phyloP scores from a whole-genome alignment of 495 filamentous ascomycete genomes.

The Daldinia vernicosa region DNA sequence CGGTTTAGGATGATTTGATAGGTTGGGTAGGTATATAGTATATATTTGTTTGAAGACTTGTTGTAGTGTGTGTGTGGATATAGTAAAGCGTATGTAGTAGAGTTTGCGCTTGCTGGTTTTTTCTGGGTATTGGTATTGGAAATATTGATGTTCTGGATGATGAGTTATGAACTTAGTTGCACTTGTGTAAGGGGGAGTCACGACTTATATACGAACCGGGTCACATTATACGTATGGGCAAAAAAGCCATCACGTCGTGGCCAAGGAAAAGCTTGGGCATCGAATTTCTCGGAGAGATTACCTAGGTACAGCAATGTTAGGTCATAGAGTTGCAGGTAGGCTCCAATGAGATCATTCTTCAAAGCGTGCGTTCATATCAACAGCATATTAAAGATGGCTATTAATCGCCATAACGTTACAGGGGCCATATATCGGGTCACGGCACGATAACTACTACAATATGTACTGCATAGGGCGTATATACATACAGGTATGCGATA shows the following conservation, averaged over 20 bases:
- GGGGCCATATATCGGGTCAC: slow-evolving; percentile 22
- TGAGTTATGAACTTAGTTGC: slow-evolving; percentile 2
- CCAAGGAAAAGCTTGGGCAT: slow-evolving; percentile 28
- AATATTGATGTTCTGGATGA: slow-evolving; percentile 7
- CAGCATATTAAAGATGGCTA: not conserved
- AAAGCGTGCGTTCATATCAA: slow-evolving; percentile 12
- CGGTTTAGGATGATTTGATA: slow-evolving; percentile 41
- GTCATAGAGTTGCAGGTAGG: slow-evolving; percentile 34
- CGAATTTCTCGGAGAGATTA: slow-evolving; percentile 10
- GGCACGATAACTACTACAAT: slow-evolving; percentile 21
- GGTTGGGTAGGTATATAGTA: not conserved
- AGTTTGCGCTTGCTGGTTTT: slow-evolving; percentile 17
- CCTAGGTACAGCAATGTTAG: slow-evolving; percentile 24
- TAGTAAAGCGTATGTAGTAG: slow-evolving; percentile 2
- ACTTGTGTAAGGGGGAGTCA: slow-evolving; percentile 14
- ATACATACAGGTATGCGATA: not conserved
- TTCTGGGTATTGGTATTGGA: slow-evolving; percentile 8
- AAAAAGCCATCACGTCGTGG: not conserved
- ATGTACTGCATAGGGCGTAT: not conserved
- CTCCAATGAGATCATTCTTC: slow-evolving; percentile 38
- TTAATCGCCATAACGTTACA: slow-evolving; percentile 6
- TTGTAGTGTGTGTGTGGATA: not conserved
- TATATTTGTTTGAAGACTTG: slow-evolving; percentile 8
- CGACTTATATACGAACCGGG: slow-evolving; percentile 18
- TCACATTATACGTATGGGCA: slow-evolving; percentile 12